Base-by-base conservation (phyloP, 2,329 filamentous ascomycete genomes). In the Ceratocystis smalleyi region DNA sequence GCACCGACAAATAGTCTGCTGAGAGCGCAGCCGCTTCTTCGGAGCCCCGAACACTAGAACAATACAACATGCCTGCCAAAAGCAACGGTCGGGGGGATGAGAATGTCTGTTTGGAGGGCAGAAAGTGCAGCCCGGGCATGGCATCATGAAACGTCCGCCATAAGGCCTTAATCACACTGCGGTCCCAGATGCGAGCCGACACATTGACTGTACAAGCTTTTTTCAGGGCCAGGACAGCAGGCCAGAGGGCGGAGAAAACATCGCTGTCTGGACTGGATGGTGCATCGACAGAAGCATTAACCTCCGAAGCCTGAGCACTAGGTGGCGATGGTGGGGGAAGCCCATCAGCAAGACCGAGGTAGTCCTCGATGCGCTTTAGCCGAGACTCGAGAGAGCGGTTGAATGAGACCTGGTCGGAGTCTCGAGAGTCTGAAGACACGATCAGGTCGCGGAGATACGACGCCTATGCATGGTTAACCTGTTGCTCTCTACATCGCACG, bases 41-140 rank as follows among this genome's bases (percentile, higher is more conserved):
- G 1, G 71, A 55, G 0, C 73, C 73, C 51, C 69, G 71, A 19
- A 69, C 74, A 67, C 70, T 75, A 43, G 69, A 77, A 70, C 71
- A 77, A 68, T 77, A 77, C 0, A 78, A 71, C 63, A 78, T 77
- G 0, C 76, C 73, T 2, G 76, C 76, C 5, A 78, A 69, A 8
- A 78, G 70, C 0, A 78, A 70, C 1, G 76, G 76, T 15, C 72
- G 73, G 0, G 77, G 77, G 0, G 72, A 71, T 0, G 75, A 77
- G 35, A 77, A 77, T 0, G 70, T 75, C 67, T 75, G 74, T 40
- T 74, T 77, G 22, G 71, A 73, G 0, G 77, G 75, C 10, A 78
- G 71, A 61, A 78, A 78, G 66, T 78, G 77, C 2, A 78, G 68
- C 0, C 75, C 75, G 0, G 75, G 75, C 72, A 77, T 77, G 43